Evolutionary conservation across 1,284 basidiomycete species (phyloP), one percentile per base, ranked within the genome.

Genomic region (Volvariella volvacea): DNA sequence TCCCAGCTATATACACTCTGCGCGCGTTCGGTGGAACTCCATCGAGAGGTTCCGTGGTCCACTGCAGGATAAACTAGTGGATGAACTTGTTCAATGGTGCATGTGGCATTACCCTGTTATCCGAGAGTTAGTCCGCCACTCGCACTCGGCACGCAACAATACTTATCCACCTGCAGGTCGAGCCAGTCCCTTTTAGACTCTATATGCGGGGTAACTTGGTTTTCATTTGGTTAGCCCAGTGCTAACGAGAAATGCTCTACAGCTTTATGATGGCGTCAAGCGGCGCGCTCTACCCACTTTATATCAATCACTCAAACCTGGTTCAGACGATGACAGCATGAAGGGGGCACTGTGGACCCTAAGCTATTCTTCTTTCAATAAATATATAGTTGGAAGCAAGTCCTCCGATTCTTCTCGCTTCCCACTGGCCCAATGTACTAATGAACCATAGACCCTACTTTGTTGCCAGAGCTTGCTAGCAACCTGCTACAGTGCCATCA

Each of bases 271-370:
- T 54, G 92, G 92, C 4, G 68, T 83, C 54, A 79, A 71, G 54
- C 78, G 73, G 42, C 78, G 71, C 38, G 83, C 80, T 55, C 63
- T 85, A 55, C 76, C 88, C 1, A 64, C 71, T 34, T 65, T 93
- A 2, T 83, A 91, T 54, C 69, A 78, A 28, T 79, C 84, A 0
- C 67, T 95, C 38, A 72, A 80, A 44, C 79, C 83, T 2, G 88
- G 84, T 1, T 76, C 74, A 17, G 88, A 91, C 34, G 89, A 92
- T 54, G 90, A 94, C 61, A 75, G 84, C 36, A 91, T 93, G 80
- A 96, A 97, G 67, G 91, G 91, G 12, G 92, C 92, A 0, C 65
- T 97, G 8, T 92, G 91, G 75, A 85, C 90, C 3, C 65, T 97
- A 21, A 85, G 85, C 52, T 68, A 71, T 21, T 70, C 79, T 12